Evolutionary conservation across 148 eudicot species (phyloP).

Genomic region (Arbutus unedo): DNA sequence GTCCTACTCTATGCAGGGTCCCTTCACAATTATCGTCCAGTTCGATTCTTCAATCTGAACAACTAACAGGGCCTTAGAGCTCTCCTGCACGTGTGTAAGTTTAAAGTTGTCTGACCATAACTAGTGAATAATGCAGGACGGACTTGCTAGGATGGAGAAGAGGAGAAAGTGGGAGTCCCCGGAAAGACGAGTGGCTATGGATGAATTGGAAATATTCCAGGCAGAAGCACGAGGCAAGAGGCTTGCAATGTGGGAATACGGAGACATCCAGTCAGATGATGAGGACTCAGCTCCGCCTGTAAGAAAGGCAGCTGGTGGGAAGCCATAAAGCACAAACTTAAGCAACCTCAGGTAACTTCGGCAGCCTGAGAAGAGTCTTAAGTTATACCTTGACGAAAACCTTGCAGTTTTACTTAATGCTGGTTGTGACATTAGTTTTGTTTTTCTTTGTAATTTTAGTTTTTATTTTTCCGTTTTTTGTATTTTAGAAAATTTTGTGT

Average conservation of each 20-base stretch:
- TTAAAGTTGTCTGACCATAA: not conserved
- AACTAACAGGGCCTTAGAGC: too few relatives aligned
- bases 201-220: conserved; percentile 68
- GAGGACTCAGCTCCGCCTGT: conserved; percentile 67
- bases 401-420: not conserved
- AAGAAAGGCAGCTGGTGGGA: too few relatives aligned
- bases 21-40: too few relatives aligned
- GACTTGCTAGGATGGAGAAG: conserved; percentile 79
- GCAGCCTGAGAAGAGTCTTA: not conserved
- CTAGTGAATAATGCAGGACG: conserved; percentile 48
- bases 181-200: conserved; percentile 50
- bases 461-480: too few relatives aligned
- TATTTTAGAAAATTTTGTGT: not conserved
- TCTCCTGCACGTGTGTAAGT: too few relatives aligned
- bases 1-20: too few relatives aligned
- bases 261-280: conserved; percentile 77
- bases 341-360: not conserved
- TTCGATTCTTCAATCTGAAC: too few relatives aligned
- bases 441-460: not conserved
- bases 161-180: conserved; percentile 56
- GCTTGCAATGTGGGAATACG: conserved; percentile 83
- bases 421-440: not conserved
- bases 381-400: not conserved
- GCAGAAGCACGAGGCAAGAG: conserved; percentile 60
- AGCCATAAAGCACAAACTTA: too few relatives aligned